Base-by-base conservation (phyloP, 345 rosid genomes). In the Gynandropsis gynandra region DNA sequence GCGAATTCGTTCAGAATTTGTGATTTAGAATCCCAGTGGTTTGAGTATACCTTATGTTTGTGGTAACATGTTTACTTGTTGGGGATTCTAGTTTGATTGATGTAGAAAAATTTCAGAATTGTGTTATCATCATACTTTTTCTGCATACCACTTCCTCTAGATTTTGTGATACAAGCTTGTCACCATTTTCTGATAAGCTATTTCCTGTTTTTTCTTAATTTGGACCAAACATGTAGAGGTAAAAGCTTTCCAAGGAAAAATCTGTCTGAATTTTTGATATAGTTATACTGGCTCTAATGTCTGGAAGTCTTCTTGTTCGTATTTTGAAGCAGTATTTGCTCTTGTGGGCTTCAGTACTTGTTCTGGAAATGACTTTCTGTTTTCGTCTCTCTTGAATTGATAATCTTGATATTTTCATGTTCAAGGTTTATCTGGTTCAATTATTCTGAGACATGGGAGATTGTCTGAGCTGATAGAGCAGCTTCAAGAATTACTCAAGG, bases 401-500 rank as follows among this genome's bases (percentile, higher is more conserved):
- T 20, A 14, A 8, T 32, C 12, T 66, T 66, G n/a, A 16, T 66
- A 36, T 13, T 38, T 52, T 66, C 14, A 44, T 57, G 52, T 11
- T 52, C 43, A 69, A 88, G 97, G 95, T 71, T 72, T 82, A 44
- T 80, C 88, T 44, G 77, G 95, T 56, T 82, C 95, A 1, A 71
- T 88, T 43, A 58, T 88, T 38, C 56, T 88, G 61, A 76, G 75
- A 70, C 82, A 82, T 58, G 94, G 87, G 59, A 71, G 71, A 47
- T 63, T 90, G 52, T 78, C 96, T 42, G 98, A 90, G 49, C 61
- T 90, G 16, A 73, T 86, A 55, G 69, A 72, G 6, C 92, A 86
- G 85, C 92, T 86, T 68, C 83, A 83, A 42, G 83, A 90, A 18
- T 65, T 90, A 59, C 87, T 90, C 27, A 70, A 77, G 54, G 89